phyloP scores from a whole-genome alignment of 768 basidiomycete species.

The Royoungia palumana region DNA sequence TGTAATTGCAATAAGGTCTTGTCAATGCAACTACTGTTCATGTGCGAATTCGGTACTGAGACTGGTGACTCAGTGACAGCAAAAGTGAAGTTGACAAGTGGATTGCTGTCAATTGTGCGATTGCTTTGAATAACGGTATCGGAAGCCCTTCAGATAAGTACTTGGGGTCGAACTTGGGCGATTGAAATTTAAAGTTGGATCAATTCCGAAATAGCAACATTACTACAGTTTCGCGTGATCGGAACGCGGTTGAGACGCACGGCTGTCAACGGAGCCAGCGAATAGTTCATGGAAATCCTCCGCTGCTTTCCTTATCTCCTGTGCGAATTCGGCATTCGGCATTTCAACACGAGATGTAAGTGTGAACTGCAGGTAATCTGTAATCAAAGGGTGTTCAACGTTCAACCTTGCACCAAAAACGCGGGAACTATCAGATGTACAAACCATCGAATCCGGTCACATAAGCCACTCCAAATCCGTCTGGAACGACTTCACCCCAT shows the following conservation, averaged over 20 bases:
- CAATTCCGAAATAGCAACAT: background rate
- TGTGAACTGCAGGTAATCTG: conserved; percentile 82
- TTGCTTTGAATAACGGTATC: no score
- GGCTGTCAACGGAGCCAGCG: conserved; percentile 6
- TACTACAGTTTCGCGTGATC: conserved; percentile 18
- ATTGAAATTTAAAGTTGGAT: background rate
- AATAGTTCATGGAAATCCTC: conserved; percentile 71
- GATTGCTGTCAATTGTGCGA: no score
- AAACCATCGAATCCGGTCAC: conserved; percentile 84
- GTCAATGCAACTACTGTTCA: conserved; percentile 2
- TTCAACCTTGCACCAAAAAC: background rate
- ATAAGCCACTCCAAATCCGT: conserved; percentile 94
- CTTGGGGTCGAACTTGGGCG: background rate
- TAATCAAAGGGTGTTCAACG: conserved; percentile 7
- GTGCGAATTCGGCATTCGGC: conserved; percentile 71
- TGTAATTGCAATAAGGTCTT: conserved; percentile 9
- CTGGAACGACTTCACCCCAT: conserved; percentile 94
- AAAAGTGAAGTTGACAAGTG: no score
- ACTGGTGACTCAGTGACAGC: no score
- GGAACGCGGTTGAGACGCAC: background rate
- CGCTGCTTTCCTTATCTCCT: conserved; percentile 62
- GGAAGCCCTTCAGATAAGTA: no score
- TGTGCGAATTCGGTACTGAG: background rate
- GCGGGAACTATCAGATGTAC: conserved; percentile 18
- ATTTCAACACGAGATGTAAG: conserved; percentile 83